Evolutionary conservation across 352 stramenopile species (phyloP).

Genomic region (Globisporangium paddicum): DNA sequence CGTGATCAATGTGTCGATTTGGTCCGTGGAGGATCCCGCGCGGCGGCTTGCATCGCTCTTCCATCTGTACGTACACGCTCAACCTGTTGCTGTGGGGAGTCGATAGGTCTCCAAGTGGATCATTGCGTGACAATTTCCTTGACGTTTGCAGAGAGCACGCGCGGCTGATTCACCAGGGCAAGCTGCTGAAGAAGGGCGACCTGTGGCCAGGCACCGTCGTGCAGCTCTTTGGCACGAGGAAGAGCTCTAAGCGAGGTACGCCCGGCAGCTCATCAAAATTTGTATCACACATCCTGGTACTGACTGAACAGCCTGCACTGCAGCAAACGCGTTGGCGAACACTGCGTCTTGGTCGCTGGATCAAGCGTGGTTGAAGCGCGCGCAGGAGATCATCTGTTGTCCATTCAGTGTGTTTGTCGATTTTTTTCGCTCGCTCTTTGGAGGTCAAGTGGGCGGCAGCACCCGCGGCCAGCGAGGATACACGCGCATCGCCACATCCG

Average conservation of each 20-base stretch:
- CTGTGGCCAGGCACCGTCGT: constrained; percentile 77
- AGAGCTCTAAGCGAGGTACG: constrained; percentile 14
- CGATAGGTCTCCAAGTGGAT: neutral
- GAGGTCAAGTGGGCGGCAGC: constrained; percentile 19
- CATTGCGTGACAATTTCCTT: neutral
- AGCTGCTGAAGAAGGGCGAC: constrained; percentile 78
- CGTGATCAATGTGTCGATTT: constrained; percentile 75
- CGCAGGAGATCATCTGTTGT: constrained; percentile 56
- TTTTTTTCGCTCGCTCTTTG: constrained; percentile 71
- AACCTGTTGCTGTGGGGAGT: neutral
- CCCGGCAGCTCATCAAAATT: neutral
- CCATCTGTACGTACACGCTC: constrained; percentile 42
- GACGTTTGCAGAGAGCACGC: constrained; percentile 46
- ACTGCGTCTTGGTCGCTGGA: constrained; percentile 22
- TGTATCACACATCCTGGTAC: too few species aligned
- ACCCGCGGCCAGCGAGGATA: constrained; percentile 40
- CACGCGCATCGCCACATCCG: constrained; percentile 25
- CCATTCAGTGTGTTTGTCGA: constrained; percentile 56
- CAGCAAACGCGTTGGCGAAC: constrained; percentile 1
- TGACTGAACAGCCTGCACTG: too few species aligned
- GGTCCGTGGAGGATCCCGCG: constrained; percentile 65
- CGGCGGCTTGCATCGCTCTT: constrained; percentile 61
- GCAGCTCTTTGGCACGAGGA: constrained; percentile 77
- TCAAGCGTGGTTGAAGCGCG: constrained; percentile 34
- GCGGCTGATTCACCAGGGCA: constrained; percentile 70